Conservation (phyloP, 352 stramenopile species). For the Globisporangium apiculatum region DNA sequence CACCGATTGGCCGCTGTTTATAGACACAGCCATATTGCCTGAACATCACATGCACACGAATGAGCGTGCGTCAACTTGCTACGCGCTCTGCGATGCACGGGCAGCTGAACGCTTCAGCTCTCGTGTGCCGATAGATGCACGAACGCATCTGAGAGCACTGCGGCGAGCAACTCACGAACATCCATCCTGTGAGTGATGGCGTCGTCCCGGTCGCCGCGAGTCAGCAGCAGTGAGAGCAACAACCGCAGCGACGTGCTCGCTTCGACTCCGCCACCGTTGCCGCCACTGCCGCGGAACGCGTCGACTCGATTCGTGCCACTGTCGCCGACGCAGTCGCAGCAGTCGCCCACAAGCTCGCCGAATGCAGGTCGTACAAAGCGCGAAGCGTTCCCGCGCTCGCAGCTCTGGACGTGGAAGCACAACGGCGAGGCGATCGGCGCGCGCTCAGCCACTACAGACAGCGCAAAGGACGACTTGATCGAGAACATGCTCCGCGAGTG, state of each 20-base stretch:
- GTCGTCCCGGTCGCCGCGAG: background rate
- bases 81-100: background rate
- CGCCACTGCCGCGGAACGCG: background rate
- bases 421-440: background rate
- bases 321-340: background rate
- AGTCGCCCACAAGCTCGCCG: constrained; percentile 1
- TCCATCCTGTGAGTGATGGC: background rate
- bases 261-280: background rate
- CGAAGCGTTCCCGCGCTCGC: constrained; percentile 42
- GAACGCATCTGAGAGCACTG: background rate
- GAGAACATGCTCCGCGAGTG: constrained; percentile 54
- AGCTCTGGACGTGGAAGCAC: constrained; percentile 54
- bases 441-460: background rate
- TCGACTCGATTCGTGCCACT: background rate
- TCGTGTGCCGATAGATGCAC: background rate
- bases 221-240: background rate
- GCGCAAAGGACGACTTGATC: constrained; percentile 34
- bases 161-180: background rate
- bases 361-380: constrained; percentile 14
- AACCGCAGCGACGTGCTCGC: background rate
- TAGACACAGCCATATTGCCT: background rate
- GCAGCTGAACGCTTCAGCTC: background rate
- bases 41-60: no score
- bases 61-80: background rate
- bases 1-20: background rate